Evolutionary conservation across 345 rosid genomes (phyloP), one percentile per base, ranked within the genome.

Genomic region (Kernera saxatilis): DNA sequence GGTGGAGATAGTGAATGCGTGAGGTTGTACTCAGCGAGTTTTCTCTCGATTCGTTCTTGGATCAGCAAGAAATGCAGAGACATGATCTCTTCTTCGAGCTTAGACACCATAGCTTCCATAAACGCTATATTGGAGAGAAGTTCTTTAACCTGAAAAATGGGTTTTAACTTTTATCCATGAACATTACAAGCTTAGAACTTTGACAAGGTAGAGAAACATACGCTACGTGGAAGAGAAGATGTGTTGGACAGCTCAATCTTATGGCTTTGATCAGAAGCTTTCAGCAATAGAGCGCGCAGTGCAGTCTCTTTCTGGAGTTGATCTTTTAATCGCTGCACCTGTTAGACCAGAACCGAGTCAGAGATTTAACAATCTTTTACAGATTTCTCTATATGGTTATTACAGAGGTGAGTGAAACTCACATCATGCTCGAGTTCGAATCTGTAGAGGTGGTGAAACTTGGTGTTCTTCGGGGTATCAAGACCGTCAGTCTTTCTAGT

Each of bases 1-100:
- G 84, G 69, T 61, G 77, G 76, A 55, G 87, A 77, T 58, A 84
- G 60, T 27, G 92, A 79, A 63, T 82, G 88, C 69, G 81, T 80
- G 60, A 84, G 61, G 64, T 63, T 87, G 70, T 88, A 90, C 74
- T 90, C 96, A 12, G 88, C 86, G 50, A 92, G 91, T 81, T 88
- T 83, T 23, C 93, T 75, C 75, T 92, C 96, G 72, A 90, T 90
- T 80, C 91, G 88, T 70, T 90, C 98, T 83, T 88, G 98, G 85
- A 89, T 90, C 67, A 92, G 84, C 72, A 88, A 90, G 87, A 85
- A 92, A 80, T 90, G 91, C 66, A 92, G 78, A 61, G 93, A 81
- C 74, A 90, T 80, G 77, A 84, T 86, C 82, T 90, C 92, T 71
- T 80, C 72, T 70, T 92, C 96, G 13, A 90, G 96, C 70, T 82